Evolutionary conservation across 257 asterid genomes (phyloP).

Genomic region (Solanum pennellii): DNA sequence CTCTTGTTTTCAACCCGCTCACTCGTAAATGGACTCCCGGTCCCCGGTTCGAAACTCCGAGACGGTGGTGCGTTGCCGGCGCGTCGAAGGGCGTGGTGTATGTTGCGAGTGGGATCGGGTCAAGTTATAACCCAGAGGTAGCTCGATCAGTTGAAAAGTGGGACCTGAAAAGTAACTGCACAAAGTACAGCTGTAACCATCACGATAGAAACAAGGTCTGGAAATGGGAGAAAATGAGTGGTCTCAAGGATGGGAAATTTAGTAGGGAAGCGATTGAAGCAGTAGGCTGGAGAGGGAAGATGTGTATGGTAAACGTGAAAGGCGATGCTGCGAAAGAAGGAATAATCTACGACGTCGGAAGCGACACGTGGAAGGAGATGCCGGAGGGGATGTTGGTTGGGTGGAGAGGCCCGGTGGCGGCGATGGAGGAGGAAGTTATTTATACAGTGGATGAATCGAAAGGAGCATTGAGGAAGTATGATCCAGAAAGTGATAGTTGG

Average conservation of each 20-base stretch:
- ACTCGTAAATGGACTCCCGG: constrained; percentile 40
- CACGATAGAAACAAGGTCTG: constrained; percentile 1
- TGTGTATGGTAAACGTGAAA: constrained; percentile 40
- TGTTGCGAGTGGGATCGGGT: constrained; percentile 78
- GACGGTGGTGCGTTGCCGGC: constrained; percentile 89
- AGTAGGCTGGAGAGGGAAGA: constrained; percentile 63
- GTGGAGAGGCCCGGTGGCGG: constrained; percentile 74
- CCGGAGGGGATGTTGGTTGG: constrained; percentile 77
- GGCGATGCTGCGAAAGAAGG: constrained; percentile 69
- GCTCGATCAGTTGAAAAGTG: constrained; percentile 70
- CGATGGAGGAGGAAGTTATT: constrained; percentile 33
- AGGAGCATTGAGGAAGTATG: constrained; percentile 42
- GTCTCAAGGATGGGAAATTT: constrained; percentile 46
- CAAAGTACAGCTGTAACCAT: not conserved
- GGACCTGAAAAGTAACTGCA: constrained; percentile 19
- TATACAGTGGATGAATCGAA: constrained; percentile 57
- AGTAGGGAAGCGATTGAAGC: constrained; percentile 85
- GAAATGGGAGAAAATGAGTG: constrained; percentile 56
- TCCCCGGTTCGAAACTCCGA: constrained; percentile 41
- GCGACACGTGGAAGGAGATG: constrained; percentile 58
- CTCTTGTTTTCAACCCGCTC: constrained; percentile 48
- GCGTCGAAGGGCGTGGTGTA: constrained; percentile 21
- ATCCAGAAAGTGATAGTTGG: constrained; percentile 46
- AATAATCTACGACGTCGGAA: constrained; percentile 29
- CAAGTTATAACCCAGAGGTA: constrained; percentile 40